These are phyloP conservation scores for Coniferiporia weirii DNA, from an alignment of 1,284 basidiomycete species.

Conservation along the genomic window DNA sequence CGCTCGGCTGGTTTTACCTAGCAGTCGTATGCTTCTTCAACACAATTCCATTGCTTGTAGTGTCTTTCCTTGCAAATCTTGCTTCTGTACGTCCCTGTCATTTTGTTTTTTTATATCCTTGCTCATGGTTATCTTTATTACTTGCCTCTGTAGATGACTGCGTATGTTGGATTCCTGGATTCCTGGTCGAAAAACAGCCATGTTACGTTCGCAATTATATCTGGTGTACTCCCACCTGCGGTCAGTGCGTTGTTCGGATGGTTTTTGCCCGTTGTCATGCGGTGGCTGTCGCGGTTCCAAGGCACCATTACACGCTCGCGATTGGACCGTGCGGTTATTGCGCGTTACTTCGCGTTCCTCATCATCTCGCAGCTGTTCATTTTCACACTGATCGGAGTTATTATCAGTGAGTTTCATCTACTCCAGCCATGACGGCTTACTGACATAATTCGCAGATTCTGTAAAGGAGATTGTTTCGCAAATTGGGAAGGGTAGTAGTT, in stretches of 20 bases:
- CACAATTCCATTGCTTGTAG: conserved; percentile 80
- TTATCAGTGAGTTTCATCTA: conserved; percentile 59
- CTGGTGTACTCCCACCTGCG: conserved; percentile 84
- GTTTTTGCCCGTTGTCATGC: conserved; percentile 84
- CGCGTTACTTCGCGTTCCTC: conserved; percentile 88
- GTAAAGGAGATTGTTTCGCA: conserved; percentile 63
- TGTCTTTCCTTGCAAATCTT: conserved; percentile 80
- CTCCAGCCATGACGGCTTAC: neutral
- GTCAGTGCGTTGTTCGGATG: conserved; percentile 88
- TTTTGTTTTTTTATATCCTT: conserved; percentile 1
- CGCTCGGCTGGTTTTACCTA: conserved; percentile 74
- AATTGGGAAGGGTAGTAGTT: conserved; percentile 63
- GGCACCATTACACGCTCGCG: conserved; percentile 74
- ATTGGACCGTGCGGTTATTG: conserved; percentile 84
- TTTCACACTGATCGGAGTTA: conserved; percentile 86
- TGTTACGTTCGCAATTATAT: conserved; percentile 66
- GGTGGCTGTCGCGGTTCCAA: conserved; percentile 78
- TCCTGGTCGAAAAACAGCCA: conserved; percentile 60
- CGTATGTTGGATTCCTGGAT: conserved; percentile 68
- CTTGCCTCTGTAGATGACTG: conserved; percentile 40
- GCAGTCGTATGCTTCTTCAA: conserved; percentile 82
- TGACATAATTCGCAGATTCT: conserved; percentile 38
- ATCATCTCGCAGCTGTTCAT: conserved; percentile 86
- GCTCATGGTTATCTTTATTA: neutral
- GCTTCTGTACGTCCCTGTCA: conserved; percentile 47